Evolutionary conservation across 73 alveolate genomes (phyloP).

Genomic region (Paramecium biaurelia): DNA sequence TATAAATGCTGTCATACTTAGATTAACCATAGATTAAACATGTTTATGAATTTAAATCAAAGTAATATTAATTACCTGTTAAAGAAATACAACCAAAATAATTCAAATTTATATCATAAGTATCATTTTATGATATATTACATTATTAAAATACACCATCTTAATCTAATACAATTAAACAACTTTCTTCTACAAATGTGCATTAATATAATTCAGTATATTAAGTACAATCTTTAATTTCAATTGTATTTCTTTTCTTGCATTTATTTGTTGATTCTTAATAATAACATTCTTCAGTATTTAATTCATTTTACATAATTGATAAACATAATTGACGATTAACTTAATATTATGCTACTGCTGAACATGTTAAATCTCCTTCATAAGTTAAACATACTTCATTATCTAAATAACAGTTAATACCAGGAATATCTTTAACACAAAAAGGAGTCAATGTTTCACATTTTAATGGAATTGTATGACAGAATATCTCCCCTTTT

Average conservation of each 20-base stretch:
- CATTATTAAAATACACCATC: not conserved
- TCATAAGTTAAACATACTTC: not conserved
- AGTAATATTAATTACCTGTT: not conserved
- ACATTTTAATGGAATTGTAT: not conserved
- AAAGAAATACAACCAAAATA: not conserved
- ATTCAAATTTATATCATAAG: not conserved
- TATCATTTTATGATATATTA: not conserved
- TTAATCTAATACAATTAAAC: not conserved
- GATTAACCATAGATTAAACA: not conserved
- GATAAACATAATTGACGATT: not conserved
- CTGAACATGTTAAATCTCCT: not conserved
- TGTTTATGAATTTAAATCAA: not conserved
- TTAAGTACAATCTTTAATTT: not conserved
- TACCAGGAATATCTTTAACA: conserved; percentile 11
- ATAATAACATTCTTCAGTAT: not conserved
- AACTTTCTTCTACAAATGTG: not conserved
- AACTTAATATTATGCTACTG: not conserved
- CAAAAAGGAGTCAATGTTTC: not conserved
- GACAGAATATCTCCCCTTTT: not conserved
- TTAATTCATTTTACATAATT: not conserved
- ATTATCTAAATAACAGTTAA: not conserved
- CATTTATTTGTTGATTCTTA: not conserved
- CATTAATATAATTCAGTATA: not conserved
- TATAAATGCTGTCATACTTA: not conserved
- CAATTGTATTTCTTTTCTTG: not conserved